A percentile compares a stretch with the other conserved stretches of the same genome.
Conservation (phyloP, 257 asterid species). For the Jasminum sambac region DNA sequence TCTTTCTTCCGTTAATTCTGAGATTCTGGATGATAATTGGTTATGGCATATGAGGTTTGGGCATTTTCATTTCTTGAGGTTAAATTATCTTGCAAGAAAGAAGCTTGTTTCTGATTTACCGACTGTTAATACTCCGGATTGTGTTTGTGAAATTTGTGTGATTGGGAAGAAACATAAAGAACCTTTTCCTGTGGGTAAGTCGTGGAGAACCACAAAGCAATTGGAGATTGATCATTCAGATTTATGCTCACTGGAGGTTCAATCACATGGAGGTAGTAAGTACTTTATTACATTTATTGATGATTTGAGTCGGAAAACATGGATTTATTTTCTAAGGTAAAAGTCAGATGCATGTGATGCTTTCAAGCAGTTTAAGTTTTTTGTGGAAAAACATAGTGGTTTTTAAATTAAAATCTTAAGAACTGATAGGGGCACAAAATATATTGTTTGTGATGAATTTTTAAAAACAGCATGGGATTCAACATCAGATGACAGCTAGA, state of each 20-base stretch:
- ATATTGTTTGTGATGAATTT: neutral
- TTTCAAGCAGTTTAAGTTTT: neutral
- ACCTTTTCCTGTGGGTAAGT: neutral
- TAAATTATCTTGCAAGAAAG: neutral
- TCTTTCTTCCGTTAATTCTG: no score
- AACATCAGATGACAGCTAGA: no score
- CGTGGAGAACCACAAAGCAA: neutral
- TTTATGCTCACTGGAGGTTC: neutral
- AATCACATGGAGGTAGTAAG: neutral
- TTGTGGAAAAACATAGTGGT: neutral
- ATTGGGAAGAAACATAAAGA: conserved; percentile 7
- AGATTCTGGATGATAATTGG: no score
- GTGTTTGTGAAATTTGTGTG: neutral
- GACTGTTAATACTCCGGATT: neutral
- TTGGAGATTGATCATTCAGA: conserved; percentile 4
- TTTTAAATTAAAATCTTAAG: conserved; percentile 3
- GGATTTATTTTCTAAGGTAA: no score
- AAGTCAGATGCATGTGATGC: neutral
- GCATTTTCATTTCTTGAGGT: no score
- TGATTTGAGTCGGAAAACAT: no score
- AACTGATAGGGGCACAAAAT: conserved; percentile 8
- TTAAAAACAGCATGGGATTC: no score
- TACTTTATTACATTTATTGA: no score
- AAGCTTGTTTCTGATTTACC: neutral
- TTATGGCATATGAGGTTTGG: no score